These are phyloP conservation scores for Vitis hybrid DNA, from an alignment of 177 flowering plant genomes.

Conservation along the genomic window DNA sequence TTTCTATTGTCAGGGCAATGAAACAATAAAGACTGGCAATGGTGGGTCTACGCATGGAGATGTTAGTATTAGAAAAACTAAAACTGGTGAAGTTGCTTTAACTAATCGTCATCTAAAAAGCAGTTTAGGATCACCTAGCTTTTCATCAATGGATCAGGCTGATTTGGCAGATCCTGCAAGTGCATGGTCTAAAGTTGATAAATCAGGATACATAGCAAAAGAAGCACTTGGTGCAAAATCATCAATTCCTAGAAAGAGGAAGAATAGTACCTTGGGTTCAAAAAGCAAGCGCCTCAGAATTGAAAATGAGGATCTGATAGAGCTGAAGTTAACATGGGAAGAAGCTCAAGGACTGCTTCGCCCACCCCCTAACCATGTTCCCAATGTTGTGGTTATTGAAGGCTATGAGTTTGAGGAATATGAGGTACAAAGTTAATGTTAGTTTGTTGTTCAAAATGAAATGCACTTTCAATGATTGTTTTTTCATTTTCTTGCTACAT, in stretches of 20 bases:
- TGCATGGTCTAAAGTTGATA: slow-evolving; percentile 54
- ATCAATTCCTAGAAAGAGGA: slow-evolving; percentile 55
- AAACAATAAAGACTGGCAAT: slow-evolving; percentile 29
- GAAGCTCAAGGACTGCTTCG: slow-evolving; percentile 90
- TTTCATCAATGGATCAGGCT: slow-evolving; percentile 37
- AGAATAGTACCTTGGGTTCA: slow-evolving; percentile 54
- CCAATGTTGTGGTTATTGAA: slow-evolving; percentile 65
- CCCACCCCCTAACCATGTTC: slow-evolving; percentile 53
- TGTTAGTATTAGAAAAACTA: slow-evolving; percentile 35
- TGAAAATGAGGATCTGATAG: slow-evolving; percentile 59
- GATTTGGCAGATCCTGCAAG: slow-evolving; percentile 44
- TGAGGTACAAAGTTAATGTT: slow-evolving; percentile 47
- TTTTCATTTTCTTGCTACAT: slow-evolving; percentile 3
- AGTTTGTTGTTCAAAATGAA: not conserved
- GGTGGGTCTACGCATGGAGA: slow-evolving; percentile 39
- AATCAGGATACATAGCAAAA: slow-evolving; percentile 55
- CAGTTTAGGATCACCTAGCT: slow-evolving; percentile 18
- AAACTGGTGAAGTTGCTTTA: slow-evolving; percentile 23
- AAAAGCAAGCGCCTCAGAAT: slow-evolving; percentile 65
- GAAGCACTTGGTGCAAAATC: slow-evolving; percentile 44
- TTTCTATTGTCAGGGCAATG: slow-evolving; percentile 52
- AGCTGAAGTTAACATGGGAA: slow-evolving; percentile 83
- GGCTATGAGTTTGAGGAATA: slow-evolving; percentile 88
- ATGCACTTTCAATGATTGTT: not conserved
- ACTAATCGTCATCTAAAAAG: slow-evolving; percentile 16